These are phyloP conservation scores for Brettanomyces naardenensis DNA, from an alignment of 805 yeast species.

Conservation along the genomic window DNA sequence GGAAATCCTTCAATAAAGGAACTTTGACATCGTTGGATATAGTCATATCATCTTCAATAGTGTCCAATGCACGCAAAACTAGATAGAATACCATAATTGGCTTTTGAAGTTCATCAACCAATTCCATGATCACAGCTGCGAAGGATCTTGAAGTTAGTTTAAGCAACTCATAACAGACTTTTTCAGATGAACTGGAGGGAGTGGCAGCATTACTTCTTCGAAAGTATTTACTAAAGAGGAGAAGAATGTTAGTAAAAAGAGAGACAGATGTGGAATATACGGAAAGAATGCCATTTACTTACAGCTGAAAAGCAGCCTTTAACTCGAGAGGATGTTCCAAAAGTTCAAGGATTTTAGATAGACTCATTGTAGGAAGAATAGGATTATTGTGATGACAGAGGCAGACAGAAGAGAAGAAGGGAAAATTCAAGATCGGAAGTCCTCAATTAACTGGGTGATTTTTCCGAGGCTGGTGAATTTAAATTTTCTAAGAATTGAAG, in stretches of 20 bases:
- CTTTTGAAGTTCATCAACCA: slow-evolving; percentile 81
- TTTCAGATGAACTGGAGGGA: slow-evolving; percentile 40
- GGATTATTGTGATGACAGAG: too few relatives aligned
- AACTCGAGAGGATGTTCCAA: slow-evolving; percentile 66
- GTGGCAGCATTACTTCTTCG: slow-evolving; percentile 38
- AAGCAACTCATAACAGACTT: slow-evolving; percentile 62
- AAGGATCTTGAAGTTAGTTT: slow-evolving; percentile 79
- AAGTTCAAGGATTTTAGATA: slow-evolving; percentile 43
- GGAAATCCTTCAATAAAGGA: slow-evolving; percentile 64
- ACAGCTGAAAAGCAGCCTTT: slow-evolving; percentile 56
- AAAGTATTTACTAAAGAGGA: slow-evolving; percentile 32
- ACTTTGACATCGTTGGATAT: slow-evolving; percentile 63
- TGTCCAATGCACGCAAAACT: slow-evolving; percentile 84
- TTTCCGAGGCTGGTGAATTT: too few relatives aligned
- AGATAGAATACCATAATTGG: slow-evolving; percentile 81
- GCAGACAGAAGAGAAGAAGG: background rate
- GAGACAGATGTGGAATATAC: background rate
- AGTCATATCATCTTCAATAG: slow-evolving; percentile 94
- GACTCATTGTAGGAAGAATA: background rate
- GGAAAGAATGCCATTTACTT: slow-evolving; percentile 15
- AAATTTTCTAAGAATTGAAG: too few relatives aligned
- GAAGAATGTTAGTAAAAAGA: slow-evolving; percentile 3
- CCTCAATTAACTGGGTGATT: too few relatives aligned
- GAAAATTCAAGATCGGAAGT: too few relatives aligned
- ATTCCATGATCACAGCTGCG: slow-evolving; percentile 86